These are phyloP conservation scores for Penicillium mononematosum DNA, from an alignment of 495 filamentous ascomycete species.

Conservation along the genomic window DNA sequence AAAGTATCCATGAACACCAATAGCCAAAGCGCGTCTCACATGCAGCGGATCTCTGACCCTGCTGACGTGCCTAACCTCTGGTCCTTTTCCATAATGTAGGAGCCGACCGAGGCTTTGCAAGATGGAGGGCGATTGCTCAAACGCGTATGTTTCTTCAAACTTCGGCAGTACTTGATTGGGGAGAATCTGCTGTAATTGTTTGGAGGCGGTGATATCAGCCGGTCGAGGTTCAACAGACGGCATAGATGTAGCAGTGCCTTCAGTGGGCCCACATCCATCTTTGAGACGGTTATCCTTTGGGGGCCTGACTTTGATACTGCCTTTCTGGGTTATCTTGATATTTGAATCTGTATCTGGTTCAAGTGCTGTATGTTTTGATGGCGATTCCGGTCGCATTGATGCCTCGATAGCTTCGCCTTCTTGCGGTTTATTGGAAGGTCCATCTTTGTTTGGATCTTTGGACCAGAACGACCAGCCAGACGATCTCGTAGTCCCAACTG, in stretches of 20 bases:
- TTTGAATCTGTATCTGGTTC: constrained; percentile 29
- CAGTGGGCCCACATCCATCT: constrained; percentile 35
- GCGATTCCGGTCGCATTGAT: constrained; percentile 56
- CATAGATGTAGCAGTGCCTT: constrained; percentile 38
- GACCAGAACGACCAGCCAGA: constrained; percentile 90
- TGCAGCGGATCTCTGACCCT: constrained; percentile 66
- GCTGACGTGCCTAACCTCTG: constrained; percentile 65
- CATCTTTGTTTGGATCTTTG: constrained; percentile 55
- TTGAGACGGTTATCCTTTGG: constrained; percentile 39
- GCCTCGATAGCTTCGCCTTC: constrained; percentile 62
- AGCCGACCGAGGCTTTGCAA: constrained; percentile 67
- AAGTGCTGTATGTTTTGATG: constrained; percentile 12
- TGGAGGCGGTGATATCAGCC: constrained; percentile 42
- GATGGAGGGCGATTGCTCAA: constrained; percentile 67
- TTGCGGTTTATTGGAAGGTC: constrained; percentile 29
- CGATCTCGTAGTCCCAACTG: constrained; percentile 43
- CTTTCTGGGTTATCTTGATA: constrained; percentile 48
- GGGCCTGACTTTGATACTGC: constrained; percentile 41
- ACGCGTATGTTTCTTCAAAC: constrained; percentile 64
- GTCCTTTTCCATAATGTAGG: constrained; percentile 60
- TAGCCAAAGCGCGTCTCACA: constrained; percentile 81
- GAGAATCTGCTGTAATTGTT: constrained; percentile 43
- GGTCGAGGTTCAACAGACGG: constrained; percentile 20
- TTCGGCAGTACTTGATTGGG: constrained; percentile 69
- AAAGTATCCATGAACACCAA: constrained; percentile 93